phyloP scores from a whole-genome alignment of 2,329 filamentous ascomycete genomes.

The Dothidotthia symphoricarpi region DNA sequence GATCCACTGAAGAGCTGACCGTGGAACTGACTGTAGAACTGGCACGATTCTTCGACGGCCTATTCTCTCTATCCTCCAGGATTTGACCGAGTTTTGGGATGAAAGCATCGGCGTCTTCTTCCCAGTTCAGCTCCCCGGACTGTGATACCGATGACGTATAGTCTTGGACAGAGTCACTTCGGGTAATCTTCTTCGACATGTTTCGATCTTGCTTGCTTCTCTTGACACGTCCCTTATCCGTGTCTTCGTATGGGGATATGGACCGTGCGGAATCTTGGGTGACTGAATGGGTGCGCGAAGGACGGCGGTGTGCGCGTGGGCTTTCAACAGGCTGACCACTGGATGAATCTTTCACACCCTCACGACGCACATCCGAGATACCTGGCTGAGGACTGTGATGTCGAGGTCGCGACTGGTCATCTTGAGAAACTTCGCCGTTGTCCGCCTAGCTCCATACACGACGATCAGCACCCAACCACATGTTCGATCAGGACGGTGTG shows the following conservation, averaged over 20 bases:
- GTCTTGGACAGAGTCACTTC: constrained; percentile 16
- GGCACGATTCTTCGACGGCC: constrained; percentile 16
- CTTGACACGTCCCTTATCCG: constrained; percentile 22
- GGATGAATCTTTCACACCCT: constrained; percentile 12
- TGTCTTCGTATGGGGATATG: constrained; percentile 21
- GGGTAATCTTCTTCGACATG: constrained; percentile 22
- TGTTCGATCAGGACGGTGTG: constrained; percentile 6
- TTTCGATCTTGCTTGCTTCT: constrained; percentile 20
- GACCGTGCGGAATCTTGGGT: constrained; percentile 20
- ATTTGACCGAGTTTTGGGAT: constrained; percentile 45
- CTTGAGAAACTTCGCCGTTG: constrained; percentile 22
- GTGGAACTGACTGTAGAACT: constrained; percentile 26
- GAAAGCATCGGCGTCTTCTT: constrained; percentile 29
- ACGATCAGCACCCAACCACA: constrained; percentile 25
- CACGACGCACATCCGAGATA: constrained; percentile 14
- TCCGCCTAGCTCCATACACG: constrained; percentile 29
- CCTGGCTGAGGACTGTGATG: constrained; percentile 19
- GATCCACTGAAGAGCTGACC: constrained; percentile 16
- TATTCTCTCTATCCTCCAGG: constrained; percentile 39
- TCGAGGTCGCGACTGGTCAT: constrained; percentile 22
- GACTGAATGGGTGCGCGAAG: constrained; percentile 21
- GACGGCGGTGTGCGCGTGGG: constrained; percentile 24
- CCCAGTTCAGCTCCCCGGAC: constrained; percentile 17
- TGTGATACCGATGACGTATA: constrained; percentile 12
- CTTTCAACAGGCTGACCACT: constrained; percentile 9